These are phyloP conservation scores for Umbelopsis sp. DNA, from an alignment of 192 early-diverging fungal genomes.

Conservation along the genomic window DNA sequence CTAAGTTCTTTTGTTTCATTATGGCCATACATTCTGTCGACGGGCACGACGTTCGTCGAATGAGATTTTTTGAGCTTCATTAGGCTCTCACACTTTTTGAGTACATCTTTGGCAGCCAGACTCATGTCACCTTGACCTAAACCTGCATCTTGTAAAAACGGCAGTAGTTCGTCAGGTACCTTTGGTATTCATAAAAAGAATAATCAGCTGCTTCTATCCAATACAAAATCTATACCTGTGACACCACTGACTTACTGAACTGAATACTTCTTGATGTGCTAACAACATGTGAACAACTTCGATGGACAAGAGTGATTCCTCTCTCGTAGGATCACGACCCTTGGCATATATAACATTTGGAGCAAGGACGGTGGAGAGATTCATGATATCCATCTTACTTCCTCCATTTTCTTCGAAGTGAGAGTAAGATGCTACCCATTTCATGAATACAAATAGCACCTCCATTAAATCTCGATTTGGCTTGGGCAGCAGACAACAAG, in stretches of 20 bases:
- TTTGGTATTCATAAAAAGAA: not conserved
- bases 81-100: constrained; percentile 56
- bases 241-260: constrained; percentile 51
- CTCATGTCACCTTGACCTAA: constrained; percentile 46
- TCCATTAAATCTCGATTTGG: constrained; percentile 90
- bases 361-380: constrained; percentile 91
- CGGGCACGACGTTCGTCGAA: constrained; percentile 24
- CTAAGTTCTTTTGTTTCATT: not conserved
- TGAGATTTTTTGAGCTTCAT: constrained; percentile 50
- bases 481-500: constrained; percentile 84
- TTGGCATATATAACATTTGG: constrained; percentile 92
- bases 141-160: constrained; percentile 27
- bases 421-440: constrained; percentile 81
- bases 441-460: constrained; percentile 87
- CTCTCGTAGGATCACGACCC: constrained; percentile 77
- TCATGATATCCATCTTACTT: constrained; percentile 92
- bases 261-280: constrained; percentile 66
- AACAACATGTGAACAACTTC: constrained; percentile 68
- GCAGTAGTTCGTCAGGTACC: constrained; percentile 33
- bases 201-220: not conserved
- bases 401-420: constrained; percentile 70
- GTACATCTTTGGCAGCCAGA: constrained; percentile 53
- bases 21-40: not conserved
- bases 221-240: too few species aligned
- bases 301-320: constrained; percentile 72